Base-by-base conservation (phyloP, 148 eudicot species). In the Talinum fruticosum region DNA sequence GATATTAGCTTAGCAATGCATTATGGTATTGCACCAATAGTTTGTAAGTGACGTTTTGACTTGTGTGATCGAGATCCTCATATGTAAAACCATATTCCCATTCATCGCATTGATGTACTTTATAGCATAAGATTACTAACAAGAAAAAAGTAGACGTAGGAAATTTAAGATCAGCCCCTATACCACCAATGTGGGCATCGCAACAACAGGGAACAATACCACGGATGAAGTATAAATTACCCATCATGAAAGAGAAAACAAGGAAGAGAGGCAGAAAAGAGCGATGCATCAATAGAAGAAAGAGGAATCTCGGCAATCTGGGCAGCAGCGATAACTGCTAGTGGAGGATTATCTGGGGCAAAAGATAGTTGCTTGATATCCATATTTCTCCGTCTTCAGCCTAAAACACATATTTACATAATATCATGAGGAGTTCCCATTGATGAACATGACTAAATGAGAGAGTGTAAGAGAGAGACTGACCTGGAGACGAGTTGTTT, bases 301-400 rank as follows among this genome's bases (percentile, higher is more conserved):
- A 88, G 69, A 66, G 85, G 19, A 68, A 91, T 30, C 8, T 86
- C 88, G 75, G 89, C 88, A 24, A 91, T 57, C 66, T 87, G 84
- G 2, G 91, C 86, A 4, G 94, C 93, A 66, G 85, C 85, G 61
- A 94, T 83, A 41, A 85, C 88, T 16, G 94, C 72, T 68, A 90
- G 73, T 18, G 97, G 97, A 29, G 97, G 97, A 67, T 72, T 78
- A 81, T 89, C 97, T 35, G 85, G 84, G 18, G 97, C 64, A 72
- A 86, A 90, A 4, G 71, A 75, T 34, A 91, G 16, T 57, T 21
- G 82, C 85, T 78, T 86, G 10, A 85, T 77, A 61, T 86, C 94
- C 97, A 89, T 89, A 28, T n/a, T 47, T 13, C n/a, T 75, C 79
- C 57, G 36, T 66, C 34, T 29, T 45, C 29, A 24, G 12, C 18